phyloP scores from a whole-genome alignment of 1,139 yeast genomes.

The Zygosaccharomyces sapae region DNA sequence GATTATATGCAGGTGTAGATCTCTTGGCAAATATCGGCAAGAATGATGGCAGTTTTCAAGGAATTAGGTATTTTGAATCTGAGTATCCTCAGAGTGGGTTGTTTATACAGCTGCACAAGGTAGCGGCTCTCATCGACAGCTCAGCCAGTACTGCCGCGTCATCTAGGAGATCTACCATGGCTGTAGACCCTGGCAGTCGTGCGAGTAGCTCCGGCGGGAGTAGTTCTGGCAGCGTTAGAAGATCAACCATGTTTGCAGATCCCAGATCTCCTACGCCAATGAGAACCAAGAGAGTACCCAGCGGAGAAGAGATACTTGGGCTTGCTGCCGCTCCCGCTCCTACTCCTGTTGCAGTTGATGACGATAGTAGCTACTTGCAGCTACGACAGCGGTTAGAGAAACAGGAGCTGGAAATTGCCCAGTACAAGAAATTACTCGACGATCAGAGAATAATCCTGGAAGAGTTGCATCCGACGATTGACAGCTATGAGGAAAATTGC shows the following conservation, averaged over 20 bases:
- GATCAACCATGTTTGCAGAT: slow-evolving; percentile 13
- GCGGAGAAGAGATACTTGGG: slow-evolving; percentile 5
- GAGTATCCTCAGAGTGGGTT: slow-evolving; percentile 63
- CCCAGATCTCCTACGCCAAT: slow-evolving; percentile 29
- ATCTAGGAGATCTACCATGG: slow-evolving; percentile 16
- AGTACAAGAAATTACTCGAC: slow-evolving; percentile 30
- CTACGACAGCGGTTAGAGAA: slow-evolving; percentile 9
- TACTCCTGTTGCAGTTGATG: not conserved
- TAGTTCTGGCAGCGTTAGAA: slow-evolving; percentile 17
- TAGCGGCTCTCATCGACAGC: slow-evolving; percentile 37
- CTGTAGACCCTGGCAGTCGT: slow-evolving; percentile 2
- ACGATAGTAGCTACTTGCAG: not conserved
- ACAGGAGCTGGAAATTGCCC: slow-evolving; percentile 22
- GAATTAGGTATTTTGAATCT: slow-evolving; percentile 59
- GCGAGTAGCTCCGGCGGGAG: slow-evolving; percentile 10
- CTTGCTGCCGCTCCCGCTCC: not conserved
- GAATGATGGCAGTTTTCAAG: slow-evolving; percentile 70
- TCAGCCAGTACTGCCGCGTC: slow-evolving; percentile 7
- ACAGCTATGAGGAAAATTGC: slow-evolving; percentile 29
- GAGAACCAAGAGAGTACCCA: slow-evolving; percentile 14
- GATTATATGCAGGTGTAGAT: slow-evolving; percentile 87
- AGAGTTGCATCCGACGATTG: slow-evolving; percentile 35
- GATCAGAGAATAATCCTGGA: slow-evolving; percentile 35
- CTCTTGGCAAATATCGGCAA: slow-evolving; percentile 68
- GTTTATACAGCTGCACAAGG: slow-evolving; percentile 65